Percentiles rank a stretch among this genome's conserved stretches.
phyloP scores from a whole-genome alignment of 1,284 basidiomycete genomes.

The Leccinum cinnamomeum region DNA sequence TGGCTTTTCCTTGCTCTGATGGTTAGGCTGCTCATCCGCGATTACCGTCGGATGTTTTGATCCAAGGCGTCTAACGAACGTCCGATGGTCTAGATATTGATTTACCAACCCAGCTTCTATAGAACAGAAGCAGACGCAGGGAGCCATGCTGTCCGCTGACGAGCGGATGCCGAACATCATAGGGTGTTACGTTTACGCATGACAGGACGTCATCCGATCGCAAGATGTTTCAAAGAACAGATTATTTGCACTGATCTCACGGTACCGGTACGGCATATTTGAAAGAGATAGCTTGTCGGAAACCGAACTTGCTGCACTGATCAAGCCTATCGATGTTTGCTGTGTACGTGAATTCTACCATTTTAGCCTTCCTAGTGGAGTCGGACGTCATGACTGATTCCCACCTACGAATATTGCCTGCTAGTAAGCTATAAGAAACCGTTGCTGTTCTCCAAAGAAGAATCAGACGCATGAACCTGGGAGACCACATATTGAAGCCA shows the following conservation, averaged over 20 bases:
- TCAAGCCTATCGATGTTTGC: neutral
- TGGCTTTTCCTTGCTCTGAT: neutral
- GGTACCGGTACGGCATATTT: neutral
- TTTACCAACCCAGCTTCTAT: neutral
- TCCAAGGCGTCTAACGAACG: neutral
- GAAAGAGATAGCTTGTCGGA: neutral
- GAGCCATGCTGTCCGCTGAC: neutral
- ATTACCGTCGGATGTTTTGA: too few relatives aligned
- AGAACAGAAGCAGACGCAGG: neutral
- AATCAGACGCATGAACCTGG: neutral
- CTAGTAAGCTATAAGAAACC: neutral
- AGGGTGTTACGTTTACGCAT: neutral
- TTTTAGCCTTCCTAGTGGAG: neutral
- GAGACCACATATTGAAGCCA: neutral
- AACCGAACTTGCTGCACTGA: neutral
- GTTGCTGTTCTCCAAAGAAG: neutral
- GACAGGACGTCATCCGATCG: neutral
- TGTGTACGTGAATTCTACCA: neutral
- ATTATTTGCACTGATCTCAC: too few relatives aligned
- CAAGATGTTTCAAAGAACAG: neutral
- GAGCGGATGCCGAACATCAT: neutral
- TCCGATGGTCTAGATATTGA: neutral
- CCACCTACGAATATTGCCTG: neutral
- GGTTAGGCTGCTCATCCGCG: neutral
- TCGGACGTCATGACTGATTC: neutral